Evolutionary conservation across 805 yeast species (phyloP).

Genomic region (Dipodascus geniculatus): DNA sequence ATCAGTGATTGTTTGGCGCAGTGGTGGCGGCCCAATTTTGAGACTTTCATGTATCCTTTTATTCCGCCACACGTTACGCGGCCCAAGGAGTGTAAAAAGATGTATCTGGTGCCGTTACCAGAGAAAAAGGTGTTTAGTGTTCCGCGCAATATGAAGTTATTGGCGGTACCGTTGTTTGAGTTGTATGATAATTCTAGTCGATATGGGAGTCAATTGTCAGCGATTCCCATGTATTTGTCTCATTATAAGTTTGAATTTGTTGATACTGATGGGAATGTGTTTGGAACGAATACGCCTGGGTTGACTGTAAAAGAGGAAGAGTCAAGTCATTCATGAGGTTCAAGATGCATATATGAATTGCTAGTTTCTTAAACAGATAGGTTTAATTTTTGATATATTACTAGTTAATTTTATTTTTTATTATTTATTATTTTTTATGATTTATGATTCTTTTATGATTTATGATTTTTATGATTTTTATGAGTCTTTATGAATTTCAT

Average conservation of each 20-base stretch:
- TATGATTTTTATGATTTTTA: too few relatives aligned
- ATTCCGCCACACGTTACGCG: constrained; percentile 26
- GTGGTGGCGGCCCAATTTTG: constrained; percentile 28
- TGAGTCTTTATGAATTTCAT: too few relatives aligned
- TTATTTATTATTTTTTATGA: too few relatives aligned
- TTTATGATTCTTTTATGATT: too few relatives aligned
- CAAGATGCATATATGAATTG: too few relatives aligned
- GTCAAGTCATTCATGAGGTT: too few relatives aligned
- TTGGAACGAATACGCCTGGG: constrained; percentile 8
- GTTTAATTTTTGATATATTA: too few relatives aligned
- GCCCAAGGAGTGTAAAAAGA: constrained; percentile 25
- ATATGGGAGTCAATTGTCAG: constrained; percentile 24
- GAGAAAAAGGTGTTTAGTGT: constrained; percentile 18
- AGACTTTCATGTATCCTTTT: constrained; percentile 23
- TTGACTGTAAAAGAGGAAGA: too few relatives aligned
- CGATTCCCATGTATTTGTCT: constrained; percentile 28
- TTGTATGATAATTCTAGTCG: constrained; percentile 22
- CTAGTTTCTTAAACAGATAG: too few relatives aligned
- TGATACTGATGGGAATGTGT: constrained; percentile 18
- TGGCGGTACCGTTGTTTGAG: constrained; percentile 25
- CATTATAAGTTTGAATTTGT: constrained; percentile 24
- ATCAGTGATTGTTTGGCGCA: constrained; percentile 25
- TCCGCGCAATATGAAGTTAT: constrained; percentile 22
- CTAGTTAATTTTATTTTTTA: too few relatives aligned
- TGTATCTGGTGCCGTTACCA: constrained; percentile 22